Base-by-base conservation (phyloP, 169 alveolate species). In the Cryptosporidium parvum region DNA sequence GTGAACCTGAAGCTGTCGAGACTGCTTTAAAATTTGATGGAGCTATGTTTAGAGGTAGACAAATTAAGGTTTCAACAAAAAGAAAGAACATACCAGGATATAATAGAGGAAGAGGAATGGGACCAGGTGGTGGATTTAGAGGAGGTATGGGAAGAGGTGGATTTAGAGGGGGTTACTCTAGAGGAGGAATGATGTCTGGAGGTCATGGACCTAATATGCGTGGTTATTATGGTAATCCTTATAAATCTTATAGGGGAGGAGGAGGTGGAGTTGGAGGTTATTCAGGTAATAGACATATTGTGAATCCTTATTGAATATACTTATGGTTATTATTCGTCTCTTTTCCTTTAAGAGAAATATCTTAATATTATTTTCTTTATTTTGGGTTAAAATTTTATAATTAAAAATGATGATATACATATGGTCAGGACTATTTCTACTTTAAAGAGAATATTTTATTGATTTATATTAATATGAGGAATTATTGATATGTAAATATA, bases 1-100 rank as follows among this genome's bases (percentile, higher is more conserved):
- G 86, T 33, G 91, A 84, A 70, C 91, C 85, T 3, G 85, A 71
- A 58, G 91, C 86, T 29, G 91, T 84, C 14, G 85, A 70, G 9
- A 84, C 85, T n/a, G 91, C 91, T 29, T 45, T 70, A 35, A 84
- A 71, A 53, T 84, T 84, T 16, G 85, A 84, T 42, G 91, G 85
- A 16, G 85, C 85, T 33, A 65, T 70, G 73, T 84, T 84, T 48
- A 84, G 85, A 62, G 91, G 91, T 14, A 84, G 91, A 61, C 85
- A 84, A 68, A 70, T 84, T 65, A 84, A 84, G 26, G 91, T 84
- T 6, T 70, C 65, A 12, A 53, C 91, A 33, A 84, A 84, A 9
- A 51, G 91, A 9, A 84, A 51, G 39, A 84, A 84, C 10, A 75
- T 75, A 7, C 86, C 86, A 8, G 86, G 86, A 21, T 75, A 56